phyloP scores from a whole-genome alignment of 129 eudicot genomes.

The Tagetes patula region DNA sequence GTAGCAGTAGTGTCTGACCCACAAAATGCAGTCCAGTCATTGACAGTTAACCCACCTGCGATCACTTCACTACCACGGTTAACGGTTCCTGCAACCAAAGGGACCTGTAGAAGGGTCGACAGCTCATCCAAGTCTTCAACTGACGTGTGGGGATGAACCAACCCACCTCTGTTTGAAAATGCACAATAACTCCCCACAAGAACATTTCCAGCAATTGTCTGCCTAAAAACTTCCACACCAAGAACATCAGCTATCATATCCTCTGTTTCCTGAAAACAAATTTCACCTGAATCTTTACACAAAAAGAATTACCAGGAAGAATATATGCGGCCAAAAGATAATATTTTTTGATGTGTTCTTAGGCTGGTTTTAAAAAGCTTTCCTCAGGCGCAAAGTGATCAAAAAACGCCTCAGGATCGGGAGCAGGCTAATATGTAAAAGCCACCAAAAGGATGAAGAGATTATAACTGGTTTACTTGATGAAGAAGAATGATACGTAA shows the following conservation, averaged over 20 bases:
- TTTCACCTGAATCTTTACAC: neutral
- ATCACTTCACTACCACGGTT: constrained; percentile 95
- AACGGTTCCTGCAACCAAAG: constrained; percentile 94
- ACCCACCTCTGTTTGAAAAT: constrained; percentile 29
- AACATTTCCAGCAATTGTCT: constrained; percentile 17
- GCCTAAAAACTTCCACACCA: constrained; percentile 15
- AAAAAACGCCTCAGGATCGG: no score
- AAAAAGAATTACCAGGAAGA: neutral
- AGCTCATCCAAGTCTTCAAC: constrained; percentile 90
- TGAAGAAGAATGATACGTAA: no score
- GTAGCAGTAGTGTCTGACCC: constrained; percentile 96
- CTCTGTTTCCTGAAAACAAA: constrained; percentile 75
- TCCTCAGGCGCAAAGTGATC: no score
- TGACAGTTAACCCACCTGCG: constrained; percentile 84
- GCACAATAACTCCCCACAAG: constrained; percentile 92
- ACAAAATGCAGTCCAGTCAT: constrained; percentile 97
- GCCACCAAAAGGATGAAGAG: no score
- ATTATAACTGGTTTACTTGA: no score
- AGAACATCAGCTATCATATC: constrained; percentile 82
- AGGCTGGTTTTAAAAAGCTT: no score
- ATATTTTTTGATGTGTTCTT: neutral
- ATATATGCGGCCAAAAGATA: neutral
- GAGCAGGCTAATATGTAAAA: no score
- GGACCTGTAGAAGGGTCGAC: constrained; percentile 88
- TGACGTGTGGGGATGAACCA: constrained; percentile 83